A percentile compares a stretch with the other conserved stretches of the same genome.
Evolutionary conservation across 331 rosid genomes (phyloP).

Genomic region (Saraca asoca): DNA sequence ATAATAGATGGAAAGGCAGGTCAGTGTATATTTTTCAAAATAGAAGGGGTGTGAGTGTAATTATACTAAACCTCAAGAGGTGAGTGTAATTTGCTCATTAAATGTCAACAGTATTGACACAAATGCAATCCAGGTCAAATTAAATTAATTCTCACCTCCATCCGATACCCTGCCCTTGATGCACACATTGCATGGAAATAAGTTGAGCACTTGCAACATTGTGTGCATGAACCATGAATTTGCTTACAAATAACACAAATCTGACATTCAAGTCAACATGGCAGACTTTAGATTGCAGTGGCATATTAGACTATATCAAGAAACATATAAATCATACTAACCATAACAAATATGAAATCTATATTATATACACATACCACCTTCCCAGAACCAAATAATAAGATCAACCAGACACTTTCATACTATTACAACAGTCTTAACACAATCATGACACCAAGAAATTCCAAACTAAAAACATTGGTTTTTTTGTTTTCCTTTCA

Average conservation of each 20-base stretch:
- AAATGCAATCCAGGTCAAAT: slow-evolving; percentile 26
- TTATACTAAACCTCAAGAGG: no score
- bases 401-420: slow-evolving; percentile 24
- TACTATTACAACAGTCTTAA: no score
- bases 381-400: slow-evolving; percentile 1
- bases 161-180: slow-evolving; percentile 96
- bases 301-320: slow-evolving; percentile 25
- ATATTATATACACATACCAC: slow-evolving; percentile 18
- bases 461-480: no score
- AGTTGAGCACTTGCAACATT: slow-evolving; percentile 98
- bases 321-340: slow-evolving; percentile 28
- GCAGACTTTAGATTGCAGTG: slow-evolving; percentile 33
- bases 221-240: slow-evolving; percentile 97
- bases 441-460: no score
- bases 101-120: slow-evolving; percentile 17
- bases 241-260: slow-evolving; percentile 97
- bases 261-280: slow-evolving; percentile 55
- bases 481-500: no score
- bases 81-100: no score
- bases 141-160: slow-evolving; percentile 68
- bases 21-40: no score
- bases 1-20: no score
- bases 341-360: slow-evolving; percentile 14
- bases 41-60: no score
- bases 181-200: slow-evolving; percentile 99